These are phyloP conservation scores for Eutypella sp. DNA, from an alignment of 2,329 filamentous ascomycete genomes.

Conservation along the genomic window DNA sequence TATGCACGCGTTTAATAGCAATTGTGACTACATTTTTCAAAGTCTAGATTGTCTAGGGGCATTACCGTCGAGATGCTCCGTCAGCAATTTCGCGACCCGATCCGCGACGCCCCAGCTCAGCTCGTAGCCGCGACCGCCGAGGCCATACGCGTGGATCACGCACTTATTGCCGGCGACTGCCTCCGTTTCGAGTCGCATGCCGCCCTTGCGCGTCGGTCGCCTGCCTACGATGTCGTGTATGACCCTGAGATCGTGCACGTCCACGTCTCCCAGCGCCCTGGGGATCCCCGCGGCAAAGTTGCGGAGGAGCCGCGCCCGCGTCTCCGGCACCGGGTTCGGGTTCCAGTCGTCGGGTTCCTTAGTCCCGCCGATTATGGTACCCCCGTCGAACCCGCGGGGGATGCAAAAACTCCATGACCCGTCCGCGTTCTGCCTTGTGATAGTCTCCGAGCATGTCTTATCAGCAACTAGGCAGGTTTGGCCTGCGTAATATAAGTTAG, in stretches of 20 bases:
- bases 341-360: slow-evolving; percentile 57
- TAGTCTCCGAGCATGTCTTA: slow-evolving; percentile 21
- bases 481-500: slow-evolving; percentile 21
- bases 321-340: slow-evolving; percentile 39
- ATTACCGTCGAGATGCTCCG: slow-evolving; percentile 12
- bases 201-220: slow-evolving; percentile 39
- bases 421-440: slow-evolving; percentile 59
- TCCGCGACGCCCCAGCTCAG: slow-evolving; percentile 55
- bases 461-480: slow-evolving; percentile 43
- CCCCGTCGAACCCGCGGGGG: slow-evolving; percentile 55
- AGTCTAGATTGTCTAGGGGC: slow-evolving; percentile 2
- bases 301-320: slow-evolving; percentile 41
- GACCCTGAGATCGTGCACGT: slow-evolving; percentile 26
- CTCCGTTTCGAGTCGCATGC: slow-evolving; percentile 51
- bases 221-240: slow-evolving; percentile 41
- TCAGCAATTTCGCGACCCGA: slow-evolving; percentile 39
- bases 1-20: too few relatives aligned
- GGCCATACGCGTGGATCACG: slow-evolving; percentile 54
- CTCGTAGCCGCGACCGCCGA: slow-evolving; percentile 58
- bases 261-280: slow-evolving; percentile 18
- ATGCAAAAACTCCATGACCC: slow-evolving; percentile 60
- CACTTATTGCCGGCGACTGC: slow-evolving; percentile 19
- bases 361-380: slow-evolving; percentile 62
- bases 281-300: slow-evolving; percentile 26
- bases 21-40: background rate